Evolutionary conservation across 805 yeast genomes (phyloP), one percentile per base, ranked within the genome.

Genomic region (Hyphopichia homilentoma): DNA sequence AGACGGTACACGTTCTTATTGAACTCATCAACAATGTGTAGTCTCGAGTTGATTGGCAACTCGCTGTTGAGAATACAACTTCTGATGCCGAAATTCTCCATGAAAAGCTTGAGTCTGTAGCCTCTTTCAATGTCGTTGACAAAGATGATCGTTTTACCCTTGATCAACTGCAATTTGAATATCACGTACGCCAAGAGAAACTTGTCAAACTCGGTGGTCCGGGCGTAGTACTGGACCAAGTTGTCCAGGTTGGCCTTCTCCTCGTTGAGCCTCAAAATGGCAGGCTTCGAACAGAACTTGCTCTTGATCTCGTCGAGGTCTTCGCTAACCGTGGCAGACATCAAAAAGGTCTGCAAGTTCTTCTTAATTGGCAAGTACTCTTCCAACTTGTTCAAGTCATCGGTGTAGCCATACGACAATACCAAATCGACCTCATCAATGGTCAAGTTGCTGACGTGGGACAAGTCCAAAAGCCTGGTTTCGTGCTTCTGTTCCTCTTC

Each of bases 121-220:
- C 97, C 96, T 65, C 98, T 81, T 53, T 93, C 97, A 42, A 90
- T 84, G 50, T 84, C 84, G 56, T 93, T 93, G 29, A 93, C 97
- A 65, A 93, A 93, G 6, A 89, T 66, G 27, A 93, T 62, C 1
- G 95, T 81, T 57, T 93, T 93, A 19, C 98, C 98, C 57, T 84
- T 84, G 54, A 93, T 83, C 43, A 93, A 70, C 38, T 78, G 76
- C 50, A 93, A 73, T 58, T 93, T 93, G 73, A 88, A 83, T 26
- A 93, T 88, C 27, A 93, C 96, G 54, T 90, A 93, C 27, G 93
- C 80, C 32, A 93, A 65, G 45, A 93, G 65, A 55, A 90, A 93
- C 58, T 93, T 93, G 60, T 93, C 98, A 49, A 87, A 77, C 58
- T 93, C 98, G 21, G 77, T 68, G 13, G 93, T 83, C 49, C 79